Conservation (phyloP, 306 rosid species). For the Comarum palustre region DNA sequence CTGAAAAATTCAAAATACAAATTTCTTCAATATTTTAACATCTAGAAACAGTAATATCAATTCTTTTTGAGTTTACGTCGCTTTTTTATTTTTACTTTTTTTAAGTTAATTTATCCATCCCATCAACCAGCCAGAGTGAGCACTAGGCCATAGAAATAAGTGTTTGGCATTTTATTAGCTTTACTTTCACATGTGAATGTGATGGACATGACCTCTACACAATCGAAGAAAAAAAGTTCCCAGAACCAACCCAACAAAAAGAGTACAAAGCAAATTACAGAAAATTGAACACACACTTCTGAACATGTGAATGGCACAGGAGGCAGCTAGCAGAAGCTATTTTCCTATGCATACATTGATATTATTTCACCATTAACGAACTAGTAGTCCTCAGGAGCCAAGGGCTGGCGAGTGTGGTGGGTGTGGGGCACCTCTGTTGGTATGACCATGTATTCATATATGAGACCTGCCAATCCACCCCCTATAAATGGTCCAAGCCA, state of each 20-base stretch:
- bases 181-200: constrained; percentile 12
- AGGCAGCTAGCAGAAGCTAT: not conserved
- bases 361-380: not conserved
- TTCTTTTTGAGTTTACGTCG: too few relatives aligned
- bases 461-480: constrained; percentile 70
- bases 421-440: constrained; percentile 72
- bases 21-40: too few relatives aligned
- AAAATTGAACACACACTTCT: constrained; percentile 20
- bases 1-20: too few relatives aligned
- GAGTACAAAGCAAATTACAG: not conserved
- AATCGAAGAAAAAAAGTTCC: not conserved
- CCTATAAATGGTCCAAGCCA: constrained; percentile 93
- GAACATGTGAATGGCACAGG: not conserved
- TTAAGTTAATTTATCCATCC: too few relatives aligned
- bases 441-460: constrained; percentile 71
- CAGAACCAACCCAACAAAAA: not conserved
- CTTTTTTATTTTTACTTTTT: too few relatives aligned
- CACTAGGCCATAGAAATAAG: not conserved
- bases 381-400: constrained; percentile 93
- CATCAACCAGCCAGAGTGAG: too few relatives aligned
- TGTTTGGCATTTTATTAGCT: constrained; percentile 8
- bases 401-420: constrained; percentile 67
- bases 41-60: too few relatives aligned
- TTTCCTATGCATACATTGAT: not conserved
- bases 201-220: not conserved